Conservation (phyloP, 2,329 filamentous ascomycete genomes). For the Sarocladiaceae sp. region DNA sequence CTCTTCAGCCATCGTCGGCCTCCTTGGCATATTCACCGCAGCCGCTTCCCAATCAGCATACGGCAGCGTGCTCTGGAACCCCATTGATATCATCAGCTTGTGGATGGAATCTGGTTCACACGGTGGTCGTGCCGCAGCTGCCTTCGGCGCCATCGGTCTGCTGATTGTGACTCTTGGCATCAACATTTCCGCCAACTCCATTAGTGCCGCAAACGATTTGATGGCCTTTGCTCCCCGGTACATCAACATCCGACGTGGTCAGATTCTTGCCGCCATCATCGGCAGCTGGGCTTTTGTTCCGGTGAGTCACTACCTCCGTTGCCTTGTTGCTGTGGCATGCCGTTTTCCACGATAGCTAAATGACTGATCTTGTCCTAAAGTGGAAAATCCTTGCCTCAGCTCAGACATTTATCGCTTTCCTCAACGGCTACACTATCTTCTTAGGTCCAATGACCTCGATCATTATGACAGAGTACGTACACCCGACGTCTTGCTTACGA, state of each 20-base stretch:
- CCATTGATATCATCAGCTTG: constrained; percentile 38
- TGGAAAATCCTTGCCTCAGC: constrained; percentile 20
- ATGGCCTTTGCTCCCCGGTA: constrained; percentile 46
- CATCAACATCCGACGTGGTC: constrained; percentile 53
- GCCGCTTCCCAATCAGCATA: constrained; percentile 6
- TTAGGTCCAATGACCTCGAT: constrained; percentile 60
- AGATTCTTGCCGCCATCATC: constrained; percentile 41
- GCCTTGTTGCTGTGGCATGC: neutral
- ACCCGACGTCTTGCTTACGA: neutral
- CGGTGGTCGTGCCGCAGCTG: constrained; percentile 34
- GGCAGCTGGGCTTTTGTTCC: constrained; percentile 17
- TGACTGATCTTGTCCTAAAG: neutral
- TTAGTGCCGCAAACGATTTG: constrained; percentile 53
- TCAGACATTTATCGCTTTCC: constrained; percentile 10
- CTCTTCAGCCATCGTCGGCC: constrained; percentile 6
- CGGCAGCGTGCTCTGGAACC: constrained; percentile 36
- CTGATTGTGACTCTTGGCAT: constrained; percentile 52
- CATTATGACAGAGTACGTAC: constrained; percentile 25
- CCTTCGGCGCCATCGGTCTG: constrained; percentile 48
- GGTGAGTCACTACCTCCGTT: neutral
- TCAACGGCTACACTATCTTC: constrained; percentile 42
- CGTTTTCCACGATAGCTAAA: neutral
- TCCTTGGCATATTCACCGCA: constrained; percentile 6
- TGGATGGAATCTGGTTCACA: constrained; percentile 37
- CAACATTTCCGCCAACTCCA: constrained; percentile 52